Base-by-base conservation (phyloP, 805 yeast genomes). In the Yarrowia keelungensis region DNA sequence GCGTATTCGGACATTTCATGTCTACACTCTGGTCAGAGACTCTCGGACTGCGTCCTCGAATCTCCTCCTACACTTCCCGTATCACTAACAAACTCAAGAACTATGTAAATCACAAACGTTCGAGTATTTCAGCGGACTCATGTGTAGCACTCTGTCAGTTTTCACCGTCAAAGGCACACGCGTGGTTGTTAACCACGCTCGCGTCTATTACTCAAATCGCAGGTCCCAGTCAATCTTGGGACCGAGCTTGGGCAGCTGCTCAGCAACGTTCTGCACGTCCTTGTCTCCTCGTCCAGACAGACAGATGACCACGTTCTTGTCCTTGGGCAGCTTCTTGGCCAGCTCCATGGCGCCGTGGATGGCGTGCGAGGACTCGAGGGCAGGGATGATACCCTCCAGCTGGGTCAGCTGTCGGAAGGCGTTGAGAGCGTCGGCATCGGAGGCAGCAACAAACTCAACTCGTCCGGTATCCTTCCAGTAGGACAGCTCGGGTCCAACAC, bases 271-370 rank as follows among this genome's bases (percentile, higher is more conserved):
- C 81, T 92, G 97, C 47, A 95, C 99, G 79, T 95, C 99, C 82
- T 95, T 95, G 79, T 95, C 99, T 81, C 99, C 99, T 84, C 99
- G 91, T 75, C 99, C 99, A 66, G 97, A 92, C 69, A 95, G 85
- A 78, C 92, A 92, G 76, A 95, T 89, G 70, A 95, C 89, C 69
- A 95, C 82, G 76, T 92, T 87, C 80, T 92, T 85, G 73, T 90
- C 97, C 72, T 87, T 84, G 32, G 84, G 77, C 89, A 95, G 83
- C 16, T 87, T 89, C 82, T 91, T 87, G 39, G 99, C 99, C 62
- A 91, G 84, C 80, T 92, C 86, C 70, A 91, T 83, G 59, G 93
- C 99, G 74, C 97, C 98, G 76, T 84, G 90, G 68, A 95, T 87
- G 49, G 99, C 99, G 78, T 95, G 99, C 12, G 98, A 90, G 0